A percentile compares a stretch with the other conserved stretches of the same genome.
Evolutionary conservation across 2,329 filamentous ascomycete species (phyloP).

Genomic region (Fusarium subglutinans): DNA sequence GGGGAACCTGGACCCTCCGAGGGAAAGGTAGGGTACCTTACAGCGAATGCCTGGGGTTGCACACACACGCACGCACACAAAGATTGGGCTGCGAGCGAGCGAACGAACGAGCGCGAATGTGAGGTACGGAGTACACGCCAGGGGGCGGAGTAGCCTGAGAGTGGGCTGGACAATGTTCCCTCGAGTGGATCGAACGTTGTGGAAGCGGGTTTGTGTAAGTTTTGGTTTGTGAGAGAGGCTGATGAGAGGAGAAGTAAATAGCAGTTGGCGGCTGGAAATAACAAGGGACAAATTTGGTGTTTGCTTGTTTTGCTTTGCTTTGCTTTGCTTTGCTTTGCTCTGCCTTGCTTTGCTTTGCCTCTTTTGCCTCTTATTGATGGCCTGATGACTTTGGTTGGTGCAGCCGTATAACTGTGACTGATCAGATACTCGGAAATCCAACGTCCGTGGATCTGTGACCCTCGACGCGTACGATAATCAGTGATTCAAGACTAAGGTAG

Average conservation of each 20-base stretch:
- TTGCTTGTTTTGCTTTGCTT: neutral
- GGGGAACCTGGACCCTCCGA: conserved; percentile 20
- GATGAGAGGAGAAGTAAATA: neutral
- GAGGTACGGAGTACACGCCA: conserved; percentile 5
- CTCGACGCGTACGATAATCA: neutral
- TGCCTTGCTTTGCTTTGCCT: neutral
- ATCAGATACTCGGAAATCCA: conserved; percentile 3
- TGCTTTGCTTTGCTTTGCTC: neutral
- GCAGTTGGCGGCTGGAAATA: neutral
- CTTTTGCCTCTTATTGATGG: conserved; percentile 18
- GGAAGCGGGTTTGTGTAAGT: conserved; percentile 31
- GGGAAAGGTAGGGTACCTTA: conserved; percentile 32
- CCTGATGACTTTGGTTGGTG: conserved; percentile 12
- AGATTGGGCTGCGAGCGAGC: neutral
- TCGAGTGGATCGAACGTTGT: conserved; percentile 31
- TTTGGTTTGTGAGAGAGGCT: neutral
- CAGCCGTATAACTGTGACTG: conserved; percentile 12
- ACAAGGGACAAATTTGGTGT: neutral
- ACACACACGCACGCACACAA: neutral
- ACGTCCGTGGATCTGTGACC: conserved; percentile 3
- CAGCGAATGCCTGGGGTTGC: conserved; percentile 31
- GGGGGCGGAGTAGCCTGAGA: conserved; percentile 15
- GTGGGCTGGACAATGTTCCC: conserved; percentile 2
- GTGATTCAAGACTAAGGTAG: neutral
- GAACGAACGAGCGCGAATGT: neutral